Evolutionary conservation across 2,329 filamentous ascomycete species (phyloP).

Genomic region (Fonsecaea erecta): DNA sequence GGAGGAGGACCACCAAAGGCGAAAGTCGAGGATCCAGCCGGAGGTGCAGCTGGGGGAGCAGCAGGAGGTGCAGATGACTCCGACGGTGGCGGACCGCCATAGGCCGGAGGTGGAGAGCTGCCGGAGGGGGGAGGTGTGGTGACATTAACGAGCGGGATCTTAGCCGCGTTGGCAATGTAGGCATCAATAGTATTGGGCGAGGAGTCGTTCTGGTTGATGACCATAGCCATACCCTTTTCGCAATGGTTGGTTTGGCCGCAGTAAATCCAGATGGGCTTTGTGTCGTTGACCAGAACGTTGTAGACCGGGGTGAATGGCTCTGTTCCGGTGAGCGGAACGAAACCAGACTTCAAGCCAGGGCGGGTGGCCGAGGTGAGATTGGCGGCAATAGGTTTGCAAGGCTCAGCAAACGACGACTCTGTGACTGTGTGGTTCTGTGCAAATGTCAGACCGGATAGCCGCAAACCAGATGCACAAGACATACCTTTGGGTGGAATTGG

Average conservation of each 20-base stretch:
- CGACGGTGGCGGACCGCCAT: conserved; percentile 6
- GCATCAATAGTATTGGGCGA: conserved; percentile 36
- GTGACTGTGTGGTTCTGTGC: conserved; percentile 75
- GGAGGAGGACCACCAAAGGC: conserved; percentile 12
- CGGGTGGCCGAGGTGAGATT: conserved; percentile 47
- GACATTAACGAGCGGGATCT: conserved; percentile 23
- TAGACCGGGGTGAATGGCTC: conserved; percentile 67
- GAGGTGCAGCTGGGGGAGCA: conserved; percentile 4
- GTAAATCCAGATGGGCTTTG: conserved; percentile 77
- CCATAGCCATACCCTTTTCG: conserved; percentile 74
- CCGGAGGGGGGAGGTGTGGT: conserved; percentile 6
- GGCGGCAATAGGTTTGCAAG: conserved; percentile 66
- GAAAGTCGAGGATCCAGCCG: conserved; percentile 9
- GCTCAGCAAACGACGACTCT: conserved; percentile 74
- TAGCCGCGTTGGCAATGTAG: conserved; percentile 34
- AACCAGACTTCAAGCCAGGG: conserved; percentile 61
- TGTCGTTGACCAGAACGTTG: conserved; percentile 71
- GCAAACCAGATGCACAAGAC: conserved; percentile 12
- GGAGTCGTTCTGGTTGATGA: conserved; percentile 62
- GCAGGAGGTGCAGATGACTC: conserved; percentile 6
- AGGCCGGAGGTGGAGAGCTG: conserved; percentile 3
- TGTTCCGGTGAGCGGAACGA: conserved; percentile 57
- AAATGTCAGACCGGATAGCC: not conserved
- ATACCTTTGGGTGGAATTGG: conserved; percentile 56
- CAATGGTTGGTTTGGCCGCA: conserved; percentile 77